phyloP scores from a whole-genome alignment of 1,284 basidiomycete genomes.

The Rhodotorula sp. region DNA sequence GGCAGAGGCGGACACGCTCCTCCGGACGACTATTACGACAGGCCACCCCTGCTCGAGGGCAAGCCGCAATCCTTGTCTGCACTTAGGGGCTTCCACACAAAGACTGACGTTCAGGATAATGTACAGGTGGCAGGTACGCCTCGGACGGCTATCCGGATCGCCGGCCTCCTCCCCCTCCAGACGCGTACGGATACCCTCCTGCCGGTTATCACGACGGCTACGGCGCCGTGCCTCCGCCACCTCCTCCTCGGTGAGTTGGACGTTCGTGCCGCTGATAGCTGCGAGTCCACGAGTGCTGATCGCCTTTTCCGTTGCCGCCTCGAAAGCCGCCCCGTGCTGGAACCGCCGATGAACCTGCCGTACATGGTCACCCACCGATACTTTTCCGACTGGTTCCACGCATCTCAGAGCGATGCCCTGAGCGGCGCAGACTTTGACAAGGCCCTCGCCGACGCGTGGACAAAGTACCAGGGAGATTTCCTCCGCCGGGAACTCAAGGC shows the following conservation, averaged over 20 bases:
- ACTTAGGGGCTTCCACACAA: neutral
- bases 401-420: slow-evolving; percentile 23
- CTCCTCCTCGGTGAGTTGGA: slow-evolving; percentile 3
- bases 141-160: slow-evolving; percentile 1
- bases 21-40: slow-evolving; percentile 14
- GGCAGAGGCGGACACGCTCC: neutral
- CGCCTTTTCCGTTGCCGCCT: neutral
- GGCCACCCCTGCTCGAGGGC: slow-evolving; percentile 4
- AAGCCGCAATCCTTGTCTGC: neutral
- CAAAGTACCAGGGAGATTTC: slow-evolving; percentile 42
- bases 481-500: slow-evolving; percentile 22
- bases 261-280: neutral
- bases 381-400: slow-evolving; percentile 43
- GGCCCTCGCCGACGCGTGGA: slow-evolving; percentile 43
- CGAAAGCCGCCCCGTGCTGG: slow-evolving; percentile 31
- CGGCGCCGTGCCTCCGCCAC: neutral
- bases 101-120: neutral
- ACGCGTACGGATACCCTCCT: neutral
- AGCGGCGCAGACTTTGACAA: slow-evolving; percentile 27
- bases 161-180: neutral
- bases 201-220: neutral
- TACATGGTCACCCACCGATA: slow-evolving; percentile 42
- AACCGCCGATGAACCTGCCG: slow-evolving; percentile 40
- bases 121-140: neutral
- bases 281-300: neutral